These are phyloP conservation scores for Phanerodontia chrysosporium DNA, from an alignment of 768 basidiomycete genomes.

Conservation along the genomic window DNA sequence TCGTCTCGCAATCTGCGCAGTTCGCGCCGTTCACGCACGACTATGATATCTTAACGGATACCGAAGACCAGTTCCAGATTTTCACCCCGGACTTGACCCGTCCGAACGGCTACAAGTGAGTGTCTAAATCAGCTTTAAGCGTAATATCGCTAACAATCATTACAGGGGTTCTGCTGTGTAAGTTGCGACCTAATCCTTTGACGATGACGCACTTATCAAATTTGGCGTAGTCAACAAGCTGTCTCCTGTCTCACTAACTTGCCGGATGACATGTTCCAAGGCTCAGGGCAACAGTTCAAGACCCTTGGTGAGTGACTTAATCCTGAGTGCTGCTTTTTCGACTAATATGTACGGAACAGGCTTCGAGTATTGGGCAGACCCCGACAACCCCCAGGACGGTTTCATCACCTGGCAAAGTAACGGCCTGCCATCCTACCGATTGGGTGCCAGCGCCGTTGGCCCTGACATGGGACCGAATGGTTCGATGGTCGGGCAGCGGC, in stretches of 20 bases:
- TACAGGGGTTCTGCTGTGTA: conserved; percentile 48
- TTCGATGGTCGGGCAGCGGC: conserved; percentile 53
- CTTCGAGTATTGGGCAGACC: conserved; percentile 74
- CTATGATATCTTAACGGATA: conserved; percentile 37
- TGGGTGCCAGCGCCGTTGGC: conserved; percentile 54
- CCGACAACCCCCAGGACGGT: conserved; percentile 46
- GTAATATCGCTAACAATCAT: background rate
- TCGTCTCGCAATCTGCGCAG: conserved; percentile 73
- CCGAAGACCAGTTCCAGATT: conserved; percentile 28
- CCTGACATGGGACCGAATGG: conserved; percentile 39
- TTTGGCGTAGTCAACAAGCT: conserved; percentile 40
- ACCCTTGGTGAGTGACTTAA: conserved; percentile 38
- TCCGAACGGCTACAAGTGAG: conserved; percentile 33
- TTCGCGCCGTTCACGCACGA: conserved; percentile 57
- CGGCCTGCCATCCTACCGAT: conserved; percentile 42
- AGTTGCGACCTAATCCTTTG: conserved; percentile 2
- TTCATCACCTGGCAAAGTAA: conserved; percentile 76
- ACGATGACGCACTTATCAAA: background rate
- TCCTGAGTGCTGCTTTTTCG: background rate
- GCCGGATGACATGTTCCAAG: conserved; percentile 54
- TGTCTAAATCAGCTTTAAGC: background rate
- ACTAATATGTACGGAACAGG: conserved; percentile 31
- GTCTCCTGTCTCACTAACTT: conserved; percentile 43
- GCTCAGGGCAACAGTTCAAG: conserved; percentile 46
- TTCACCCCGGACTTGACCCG: conserved; percentile 31